Base-by-base conservation (phyloP, 768 basidiomycete species). In the Hysterangium stoloniferum region DNA sequence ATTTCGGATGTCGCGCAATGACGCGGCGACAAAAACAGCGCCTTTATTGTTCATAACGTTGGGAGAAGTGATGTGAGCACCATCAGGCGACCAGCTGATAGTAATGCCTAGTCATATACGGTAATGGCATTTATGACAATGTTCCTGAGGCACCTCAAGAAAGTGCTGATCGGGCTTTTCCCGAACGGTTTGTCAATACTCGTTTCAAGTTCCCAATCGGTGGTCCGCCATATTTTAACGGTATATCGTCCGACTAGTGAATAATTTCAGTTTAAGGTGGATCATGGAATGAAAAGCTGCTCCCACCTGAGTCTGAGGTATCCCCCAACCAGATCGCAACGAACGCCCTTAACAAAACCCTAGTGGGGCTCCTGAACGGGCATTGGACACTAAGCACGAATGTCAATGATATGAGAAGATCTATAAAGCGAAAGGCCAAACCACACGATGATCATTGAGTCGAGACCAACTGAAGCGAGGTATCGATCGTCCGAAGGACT, bases 21-120 rank as follows among this genome's bases (percentile, higher is more conserved):
- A 98, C 92, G 93, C 90, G 2, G 95, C 96, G 36, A 97, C 95
- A 63, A 98, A 99, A 5, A 98, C 94, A 51, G 92, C 93, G 19
- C 94, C 94, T 56, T 85, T 83, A 59, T 89, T 90, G 64, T 97
- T 98, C 45, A 93, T 97, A 1, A 94, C 92, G 61, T 98, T 98
- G 1, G 95, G 94, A 1, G 94, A 89, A 4, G 93, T 96, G 53
- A 99, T 91, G 62, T 96, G 92, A 2, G 95, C 89, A n/a, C 96
- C 96, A 61, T 98, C 96, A 2, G 96, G 96, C 1, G 94, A 97
- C 96, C 96, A 99, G 59, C 94, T 96, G 54, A 6, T 9, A 5
- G 25, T 55, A 9, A 52, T 43, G 34, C 8, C 32, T 9, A 20
- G 34, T 13, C 15, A 25, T 8, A 9, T 9, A 47, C 20, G 35